Evolutionary conservation across 495 filamentous ascomycete genomes (phyloP).

Genomic region (Penicillium steckii): DNA sequence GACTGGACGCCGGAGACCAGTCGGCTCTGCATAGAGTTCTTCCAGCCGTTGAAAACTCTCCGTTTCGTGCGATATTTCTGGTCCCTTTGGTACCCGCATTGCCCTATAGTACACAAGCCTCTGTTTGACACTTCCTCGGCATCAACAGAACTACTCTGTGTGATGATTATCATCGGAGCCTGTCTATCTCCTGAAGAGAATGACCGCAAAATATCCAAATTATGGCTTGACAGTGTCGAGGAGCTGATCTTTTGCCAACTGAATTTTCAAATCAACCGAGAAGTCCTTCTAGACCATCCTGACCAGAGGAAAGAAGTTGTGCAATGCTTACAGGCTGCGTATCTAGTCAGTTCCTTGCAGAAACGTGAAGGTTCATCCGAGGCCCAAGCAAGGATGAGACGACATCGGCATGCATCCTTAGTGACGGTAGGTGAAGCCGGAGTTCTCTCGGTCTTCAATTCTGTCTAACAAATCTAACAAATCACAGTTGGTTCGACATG

Average conservation of each 20-base stretch:
- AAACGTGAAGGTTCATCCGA: constrained; percentile 22
- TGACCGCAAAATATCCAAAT: constrained; percentile 4
- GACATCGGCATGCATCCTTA: constrained; percentile 25
- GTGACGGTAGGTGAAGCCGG: constrained; percentile 16
- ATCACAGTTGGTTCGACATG: constrained; percentile 17
- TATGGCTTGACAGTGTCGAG: constrained; percentile 19
- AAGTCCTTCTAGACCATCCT: background rate
- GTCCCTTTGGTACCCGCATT: constrained; percentile 26
- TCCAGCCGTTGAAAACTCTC: constrained; percentile 13
- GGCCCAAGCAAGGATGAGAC: constrained; percentile 18
- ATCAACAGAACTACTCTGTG: constrained; percentile 12
- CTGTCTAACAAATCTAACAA: too few species aligned
- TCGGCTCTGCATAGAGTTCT: constrained; percentile 9
- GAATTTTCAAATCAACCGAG: constrained; percentile 8
- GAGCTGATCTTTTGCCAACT: constrained; percentile 17
- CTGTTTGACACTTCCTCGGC: constrained; percentile 15
- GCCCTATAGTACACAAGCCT: constrained; percentile 23
- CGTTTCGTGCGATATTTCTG: constrained; percentile 25
- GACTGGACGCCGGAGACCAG: constrained; percentile 11
- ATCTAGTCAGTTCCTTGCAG: constrained; percentile 25
- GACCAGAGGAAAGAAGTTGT: constrained; percentile 14
- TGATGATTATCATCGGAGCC: constrained; percentile 25
- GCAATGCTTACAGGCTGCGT: constrained; percentile 21
- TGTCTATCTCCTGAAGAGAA: constrained; percentile 17
- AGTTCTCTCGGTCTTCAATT: too few species aligned